Evolutionary conservation across 495 filamentous ascomycete species (phyloP), one percentile per base, ranked within the genome.

Genomic region (Trichoderma virens): DNA sequence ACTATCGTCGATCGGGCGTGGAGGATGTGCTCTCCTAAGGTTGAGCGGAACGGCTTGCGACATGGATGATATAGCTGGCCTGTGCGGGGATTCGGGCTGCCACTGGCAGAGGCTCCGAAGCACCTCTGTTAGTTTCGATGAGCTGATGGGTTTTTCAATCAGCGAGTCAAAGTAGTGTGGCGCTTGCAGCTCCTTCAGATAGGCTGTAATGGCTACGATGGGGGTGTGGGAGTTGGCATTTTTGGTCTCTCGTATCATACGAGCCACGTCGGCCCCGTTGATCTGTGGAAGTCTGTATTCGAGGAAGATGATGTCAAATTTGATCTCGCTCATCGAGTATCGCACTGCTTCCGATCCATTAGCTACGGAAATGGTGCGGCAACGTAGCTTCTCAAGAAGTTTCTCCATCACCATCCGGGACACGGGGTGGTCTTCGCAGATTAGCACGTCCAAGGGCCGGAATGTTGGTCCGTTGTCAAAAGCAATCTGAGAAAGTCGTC

Each of bases 361-460:
- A 8, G 85, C 80, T 2, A 92, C 94, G 18, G 90, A 88, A 66
- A 98, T 96, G n/a, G 92, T 97, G 20, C 95, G 89, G 69, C 94
- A 98, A 38, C 89, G 87, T 39, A 98, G 82, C 76, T 96, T 98
- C 74, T 98, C 95, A 54, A 98, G 85, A 6, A 98, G 77, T 65
- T 93, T 91, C 71, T 98, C 94, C 94, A 98, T 97, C 27, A 98
- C 92, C 74, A 98, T 81, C 56, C 92, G 85, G 18, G 93, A 97
- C n/a, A 98, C 92, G 0, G 95, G 95, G 71, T 98, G 94, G 73
- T 98, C 95, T 76, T 98, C 94, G 73, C 94, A 98, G 62, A 98
- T 93, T 32, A 98, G 82, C 23, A 98, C 89, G 75, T 98, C 92
- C 43, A 98, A 75, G 59, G 94, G 91, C 25, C 95, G 86, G 75